Evolutionary conservation across 2,329 filamentous ascomycete genomes (phyloP), one percentile per base, ranked within the genome.

Genomic region (Fusarium dimerum): DNA sequence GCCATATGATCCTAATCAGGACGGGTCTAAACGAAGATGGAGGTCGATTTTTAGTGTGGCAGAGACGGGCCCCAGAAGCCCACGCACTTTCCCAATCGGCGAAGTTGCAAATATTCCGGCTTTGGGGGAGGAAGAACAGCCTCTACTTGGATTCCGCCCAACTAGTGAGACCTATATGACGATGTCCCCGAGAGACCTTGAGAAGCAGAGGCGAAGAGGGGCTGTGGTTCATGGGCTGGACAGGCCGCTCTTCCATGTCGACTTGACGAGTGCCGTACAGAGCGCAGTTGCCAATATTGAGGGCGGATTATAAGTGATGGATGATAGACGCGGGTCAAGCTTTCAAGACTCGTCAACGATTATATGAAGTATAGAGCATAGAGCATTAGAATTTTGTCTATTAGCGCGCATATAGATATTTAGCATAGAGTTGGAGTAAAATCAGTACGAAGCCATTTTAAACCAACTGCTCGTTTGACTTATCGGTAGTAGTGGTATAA

Each of bases 21-120:
- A 56, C 16, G 78, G 75, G 2, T 71, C 78, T 7, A 81, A 83
- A 62, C 79, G 83, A 57, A 83, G 89, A 53, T 97, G 92, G 93
- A 92, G 90, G 69, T 90, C 92, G n/a, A 92, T 97, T 59, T 97
- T 96, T 78, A 92, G 85, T 66, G 91, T 97, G 18, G 90, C 93
- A 2, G 91, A 96, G 67, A 85, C 95, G 58, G 85, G 90, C 56
- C 88, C 91, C 17, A 76, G 78, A 5, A 74, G 85, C 48, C 90
- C 89, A 0, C 87, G 88, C 1, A 84, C 84, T 0, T 26, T 7
- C 20, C 20, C 20, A 4, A 26, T 26, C 7, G 20, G 20, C 20
- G 20, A 26, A 7, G 20, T 26, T 26, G 20, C 4, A 26, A 26
- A 7, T 26, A 26, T 26, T 26, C 20, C 20, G 7, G 20, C 20